Base-by-base conservation (phyloP, 2,329 filamentous ascomycete genomes). In the Hirsutella minnesotensis region DNA sequence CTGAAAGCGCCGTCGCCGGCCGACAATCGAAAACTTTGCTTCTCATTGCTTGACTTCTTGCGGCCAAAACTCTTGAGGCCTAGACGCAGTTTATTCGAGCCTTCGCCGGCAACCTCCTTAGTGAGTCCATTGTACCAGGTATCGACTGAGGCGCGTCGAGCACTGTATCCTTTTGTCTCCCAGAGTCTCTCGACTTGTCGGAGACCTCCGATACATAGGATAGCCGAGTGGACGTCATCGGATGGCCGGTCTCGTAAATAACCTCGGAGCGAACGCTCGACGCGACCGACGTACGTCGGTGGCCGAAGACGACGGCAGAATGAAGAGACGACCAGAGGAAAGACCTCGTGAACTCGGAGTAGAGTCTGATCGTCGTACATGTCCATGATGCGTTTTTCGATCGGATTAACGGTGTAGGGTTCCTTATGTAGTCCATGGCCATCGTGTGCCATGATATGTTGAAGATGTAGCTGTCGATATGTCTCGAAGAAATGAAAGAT, bases 401-500 rank as follows among this genome's bases (percentile, higher is more conserved):
- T 77, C 0, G 78, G 78, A 50, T 82, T 79, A 34, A 75, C 46
- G 0, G 77, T 81, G 49, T 75, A 80, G 0, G 77, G 72, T 42
- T 68, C 66, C 35, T 56, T 64, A 34, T 61, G 60, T 38, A 82
- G 50, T 5, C 76, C 73, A 39, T 70, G 63, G 12, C 72, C 70
- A 33, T 60, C 62, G 43, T 76, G 65, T 39, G 73, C 64, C 39
- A 64, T 61, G 20, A 82, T 67, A 46, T 76, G 74, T 49, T 75
- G 61, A 8, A 79, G 56, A 49, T 81, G 76, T 3, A 79, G 62
- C 33, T 67, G 69, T 45, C 78, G 72, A 53, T 79, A 81, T 1
- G 68, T 77, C 55, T 82, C 78, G 54, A 82, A 81, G 53, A 82
- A 82, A 55, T 82, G 78, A 49, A 81, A 81, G 20, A 80, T 65